Conservation (phyloP, 305 asterid species). For the Fraxinus sp. region DNA sequence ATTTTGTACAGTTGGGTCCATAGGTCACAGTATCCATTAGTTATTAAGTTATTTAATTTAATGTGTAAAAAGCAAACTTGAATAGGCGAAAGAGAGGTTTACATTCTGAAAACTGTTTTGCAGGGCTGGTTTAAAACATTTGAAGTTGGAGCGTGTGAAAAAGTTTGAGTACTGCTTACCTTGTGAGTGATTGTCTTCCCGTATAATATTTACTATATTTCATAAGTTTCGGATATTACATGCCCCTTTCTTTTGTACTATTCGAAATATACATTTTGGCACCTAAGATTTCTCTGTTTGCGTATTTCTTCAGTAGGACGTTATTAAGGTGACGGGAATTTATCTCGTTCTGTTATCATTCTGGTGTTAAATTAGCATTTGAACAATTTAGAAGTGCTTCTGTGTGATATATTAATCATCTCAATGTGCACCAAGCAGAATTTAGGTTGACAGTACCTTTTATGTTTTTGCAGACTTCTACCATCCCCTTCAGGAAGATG, state of each 20-base stretch:
- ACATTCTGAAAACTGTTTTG: slow-evolving; percentile 21
- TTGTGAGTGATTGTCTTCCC: slow-evolving; percentile 49
- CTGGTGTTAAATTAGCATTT: slow-evolving; percentile 4
- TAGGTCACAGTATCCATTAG: neutral
- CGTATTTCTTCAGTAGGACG: neutral
- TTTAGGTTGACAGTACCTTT: neutral
- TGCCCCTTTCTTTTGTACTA: neutral
- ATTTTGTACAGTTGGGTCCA: neutral
- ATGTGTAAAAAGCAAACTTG: neutral
- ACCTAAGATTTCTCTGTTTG: neutral
- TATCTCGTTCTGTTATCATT: neutral
- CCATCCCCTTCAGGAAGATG: slow-evolving; percentile 69
- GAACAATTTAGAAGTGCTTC: neutral
- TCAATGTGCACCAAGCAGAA: neutral
- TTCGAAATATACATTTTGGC: neutral
- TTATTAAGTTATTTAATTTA: neutral
- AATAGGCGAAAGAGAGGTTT: neutral
- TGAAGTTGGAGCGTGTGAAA: slow-evolving; percentile 80
- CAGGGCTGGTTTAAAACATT: slow-evolving; percentile 86
- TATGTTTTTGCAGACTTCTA: slow-evolving; percentile 54
- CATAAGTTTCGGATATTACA: neutral
- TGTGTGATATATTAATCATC: neutral
- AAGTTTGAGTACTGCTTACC: slow-evolving; percentile 91
- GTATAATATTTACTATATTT: neutral
- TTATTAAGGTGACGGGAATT: neutral